A percentile compares a stretch with the other conserved stretches of the same genome.
Conservation (phyloP, 345 rosid species). For the Theobroma cacao region DNA sequence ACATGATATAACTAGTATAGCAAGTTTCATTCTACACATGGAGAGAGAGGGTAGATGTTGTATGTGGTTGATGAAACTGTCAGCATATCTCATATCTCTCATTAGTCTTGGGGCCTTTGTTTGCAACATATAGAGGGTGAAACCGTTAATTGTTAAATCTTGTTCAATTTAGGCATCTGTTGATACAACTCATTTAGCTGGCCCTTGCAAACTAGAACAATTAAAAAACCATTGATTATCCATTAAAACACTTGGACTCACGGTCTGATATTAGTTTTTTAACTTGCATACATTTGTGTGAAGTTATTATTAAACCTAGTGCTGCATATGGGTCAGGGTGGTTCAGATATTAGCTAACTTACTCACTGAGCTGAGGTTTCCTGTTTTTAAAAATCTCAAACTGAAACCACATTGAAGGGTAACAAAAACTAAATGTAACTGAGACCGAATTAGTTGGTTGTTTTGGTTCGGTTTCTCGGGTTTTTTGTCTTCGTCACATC, state of each 20-base stretch:
- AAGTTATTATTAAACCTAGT: not conserved
- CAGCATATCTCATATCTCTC: not conserved
- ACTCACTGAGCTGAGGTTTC: too few species aligned
- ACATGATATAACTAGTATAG: not conserved
- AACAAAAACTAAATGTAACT: too few species aligned
- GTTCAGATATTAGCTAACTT: too few species aligned
- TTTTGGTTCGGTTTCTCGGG: too few species aligned
- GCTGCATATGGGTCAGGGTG: too few species aligned
- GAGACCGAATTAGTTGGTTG: too few species aligned
- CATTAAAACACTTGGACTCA: not conserved
- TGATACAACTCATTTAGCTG: not conserved
- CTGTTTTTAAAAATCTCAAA: too few species aligned
- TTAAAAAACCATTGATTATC: not conserved
- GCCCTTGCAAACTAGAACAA: not conserved
- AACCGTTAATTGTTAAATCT: not conserved
- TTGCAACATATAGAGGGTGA: not conserved
- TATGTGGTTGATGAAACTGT: not conserved
- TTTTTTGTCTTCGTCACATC: too few species aligned
- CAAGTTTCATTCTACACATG: not conserved
- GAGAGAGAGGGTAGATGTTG: not conserved
- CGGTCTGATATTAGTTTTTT: not conserved
- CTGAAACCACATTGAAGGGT: too few species aligned
- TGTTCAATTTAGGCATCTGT: not conserved
- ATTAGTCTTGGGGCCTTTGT: not conserved
- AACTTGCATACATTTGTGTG: not conserved